Conservation (phyloP, 257 asterid species). For the Hygrophila difformis region DNA sequence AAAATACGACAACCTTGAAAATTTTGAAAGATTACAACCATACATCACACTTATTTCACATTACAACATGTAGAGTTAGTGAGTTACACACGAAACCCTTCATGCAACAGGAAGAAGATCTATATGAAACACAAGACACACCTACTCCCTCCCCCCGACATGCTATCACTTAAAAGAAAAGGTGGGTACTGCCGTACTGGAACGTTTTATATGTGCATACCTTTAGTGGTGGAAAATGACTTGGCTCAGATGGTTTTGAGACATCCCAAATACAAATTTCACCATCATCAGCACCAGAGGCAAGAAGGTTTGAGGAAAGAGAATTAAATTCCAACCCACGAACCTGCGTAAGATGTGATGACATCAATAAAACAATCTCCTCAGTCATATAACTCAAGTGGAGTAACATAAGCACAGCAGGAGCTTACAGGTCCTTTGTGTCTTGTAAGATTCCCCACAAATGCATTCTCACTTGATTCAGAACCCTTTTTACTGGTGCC, state of each 20-base stretch:
- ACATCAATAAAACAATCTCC: not conserved
- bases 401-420: conserved; percentile 11
- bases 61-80: too few species aligned
- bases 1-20: too few species aligned
- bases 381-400: conserved; percentile 4
- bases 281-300: conserved; percentile 99
- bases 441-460: conserved; percentile 57
- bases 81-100: too few species aligned
- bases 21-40: too few species aligned
- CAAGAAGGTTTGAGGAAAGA: conserved; percentile 66
- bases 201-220: conserved; percentile 31
- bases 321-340: conserved; percentile 87
- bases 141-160: too few species aligned
- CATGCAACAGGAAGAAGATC: too few species aligned
- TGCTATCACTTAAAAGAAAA: too few species aligned
- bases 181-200: too few species aligned
- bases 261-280: conserved; percentile 94
- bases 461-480: conserved; percentile 55
- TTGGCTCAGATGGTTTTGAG: conserved; percentile 66
- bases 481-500: conserved; percentile 39
- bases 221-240: conserved; percentile 81
- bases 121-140: too few species aligned
- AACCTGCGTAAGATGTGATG: conserved; percentile 40
- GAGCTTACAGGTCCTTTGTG: conserved; percentile 89
- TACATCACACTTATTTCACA: too few species aligned